Evolutionary conservation across 352 stramenopile species (phyloP).

Genomic region (Phytophthora europaea): DNA sequence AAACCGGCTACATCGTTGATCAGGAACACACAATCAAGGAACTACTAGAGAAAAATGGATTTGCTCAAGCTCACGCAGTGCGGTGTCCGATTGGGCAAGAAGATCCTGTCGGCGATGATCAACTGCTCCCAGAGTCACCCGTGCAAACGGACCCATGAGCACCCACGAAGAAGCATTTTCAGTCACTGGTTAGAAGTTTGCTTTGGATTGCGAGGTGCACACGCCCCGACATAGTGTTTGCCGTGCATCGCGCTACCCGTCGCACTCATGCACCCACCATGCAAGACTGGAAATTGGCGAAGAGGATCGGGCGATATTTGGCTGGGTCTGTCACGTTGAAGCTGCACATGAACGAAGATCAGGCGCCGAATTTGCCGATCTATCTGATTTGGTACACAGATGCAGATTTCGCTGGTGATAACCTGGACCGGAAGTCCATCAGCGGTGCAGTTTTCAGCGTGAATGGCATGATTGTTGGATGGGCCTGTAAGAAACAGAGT

Average conservation of each 20-base stretch:
- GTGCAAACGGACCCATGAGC: too few relatives aligned
- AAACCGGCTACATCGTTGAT: too few relatives aligned
- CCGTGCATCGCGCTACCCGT: background rate
- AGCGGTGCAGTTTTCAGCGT: background rate
- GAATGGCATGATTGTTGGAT: background rate
- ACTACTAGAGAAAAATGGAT: too few relatives aligned
- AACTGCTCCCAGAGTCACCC: too few relatives aligned
- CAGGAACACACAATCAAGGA: too few relatives aligned
- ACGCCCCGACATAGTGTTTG: conserved; percentile 7
- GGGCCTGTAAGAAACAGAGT: conserved; percentile 3
- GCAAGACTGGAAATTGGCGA: conserved; percentile 3
- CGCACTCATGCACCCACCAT: background rate
- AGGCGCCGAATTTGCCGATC: background rate
- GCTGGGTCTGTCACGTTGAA: background rate
- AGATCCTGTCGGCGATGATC: too few relatives aligned
- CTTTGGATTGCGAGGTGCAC: conserved; percentile 16
- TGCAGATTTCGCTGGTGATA: conserved; percentile 3
- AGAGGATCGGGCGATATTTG: conserved; percentile 7
- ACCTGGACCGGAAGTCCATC: conserved; percentile 1
- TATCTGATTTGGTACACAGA: background rate
- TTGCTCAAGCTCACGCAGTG: too few relatives aligned
- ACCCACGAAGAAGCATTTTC: too few relatives aligned
- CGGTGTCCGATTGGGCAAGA: too few relatives aligned
- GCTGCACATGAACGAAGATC: background rate
- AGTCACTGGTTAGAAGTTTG: conserved; percentile 2